Base-by-base conservation (phyloP, 2,329 filamentous ascomycete genomes). In the Fusarium sp. region DNA sequence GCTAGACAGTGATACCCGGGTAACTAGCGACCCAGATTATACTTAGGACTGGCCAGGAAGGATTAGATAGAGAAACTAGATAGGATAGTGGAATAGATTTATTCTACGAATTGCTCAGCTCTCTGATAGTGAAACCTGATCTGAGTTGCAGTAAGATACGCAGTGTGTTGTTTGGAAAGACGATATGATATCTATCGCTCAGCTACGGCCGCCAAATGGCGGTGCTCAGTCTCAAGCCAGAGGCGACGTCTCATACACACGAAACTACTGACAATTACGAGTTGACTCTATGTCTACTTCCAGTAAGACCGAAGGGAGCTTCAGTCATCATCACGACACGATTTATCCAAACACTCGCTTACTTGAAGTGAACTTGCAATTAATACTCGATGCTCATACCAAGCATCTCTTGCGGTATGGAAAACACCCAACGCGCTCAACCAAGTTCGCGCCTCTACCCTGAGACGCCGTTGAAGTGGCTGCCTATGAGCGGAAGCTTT, bases 361-460 rank as follows among this genome's bases (percentile, higher is more conserved):
- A 4, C 34, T 37, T 12, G 10, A n/a, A 1, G 3, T n/a, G 6
- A 11, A 11, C 10, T n/a, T 37, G 9, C 18, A 37, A 12, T 0
- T n/a, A 1, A 37, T 12, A 9, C 5, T 37, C 3, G 18, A 12
- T 7, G 0, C 18, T n/a, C 1, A 37, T 11, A 3, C 5, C 10
- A 37, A 18, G 34, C 34, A 9, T 37, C 10, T 37, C 7, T 34
- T 2, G 14, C 1, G 14, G 9, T 9, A 16, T 9, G 14, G 7
- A 16, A 34, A 9, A 2, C 14, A 9, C 30, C 30, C 30, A 8
- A 32, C 5, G 7, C 30, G 30, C 13, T 27, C 9, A 27, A 27
- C 6, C 11, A 14, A 32, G 30, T 16, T n/a, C 18, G 34, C 18
- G 34, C 18, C 10, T n/a, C 34, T 37, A 11, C 34, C 5, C 18